Evolutionary conservation across 78 protist genomes (phyloP), one percentile per base, ranked within the genome.

Genomic region (Tieghemostelium lacteum): DNA sequence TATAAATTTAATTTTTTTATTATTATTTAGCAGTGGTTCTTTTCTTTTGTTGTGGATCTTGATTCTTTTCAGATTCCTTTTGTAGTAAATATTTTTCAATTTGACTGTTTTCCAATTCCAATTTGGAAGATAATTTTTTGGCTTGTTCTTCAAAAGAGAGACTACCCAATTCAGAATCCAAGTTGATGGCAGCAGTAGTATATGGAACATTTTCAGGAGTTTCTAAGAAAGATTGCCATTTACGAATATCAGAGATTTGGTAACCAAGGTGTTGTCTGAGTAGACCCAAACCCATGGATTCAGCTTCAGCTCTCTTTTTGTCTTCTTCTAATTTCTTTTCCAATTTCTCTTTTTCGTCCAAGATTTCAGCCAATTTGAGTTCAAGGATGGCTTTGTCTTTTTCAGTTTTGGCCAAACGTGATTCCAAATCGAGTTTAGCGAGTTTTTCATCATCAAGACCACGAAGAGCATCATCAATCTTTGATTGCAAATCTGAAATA

Each of bases 331-430:
- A n/a, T 63, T 83, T 83, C 66, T 83, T 83, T 34, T 70, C 75
- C 12, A 83, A 54, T 67, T 66, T 73, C 16, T 83, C 91, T 49
- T 83, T 83, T 54, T 83, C 91, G 28, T 83, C 91, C 40, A 66
- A 74, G 5, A 70, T 83, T 52, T 83, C 91, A 31, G 76, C 80
- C 58, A 83, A 52, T 73, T 83, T 83, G 16, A 83, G 42, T 31
- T 83, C 91, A 40, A 83, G 78, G 63, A 83, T 83, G 52, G 91
- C 91, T 42, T 83, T 83, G 28, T 83, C 91, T 73, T 83, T 83
- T 58, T 83, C 91, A 58, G 78, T 69, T 73, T 83, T 83, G 60
- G 91, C 74, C 1, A 83, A 33, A 69, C 91, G 91, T 16, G 91
- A 66, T 58, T 83, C 91, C 20, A 83, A 62, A 73, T 83, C 91